A percentile compares a stretch with the other conserved stretches of the same genome.
Conservation (phyloP, 2,329 filamentous ascomycete species). For the Penicillium sp. region DNA sequence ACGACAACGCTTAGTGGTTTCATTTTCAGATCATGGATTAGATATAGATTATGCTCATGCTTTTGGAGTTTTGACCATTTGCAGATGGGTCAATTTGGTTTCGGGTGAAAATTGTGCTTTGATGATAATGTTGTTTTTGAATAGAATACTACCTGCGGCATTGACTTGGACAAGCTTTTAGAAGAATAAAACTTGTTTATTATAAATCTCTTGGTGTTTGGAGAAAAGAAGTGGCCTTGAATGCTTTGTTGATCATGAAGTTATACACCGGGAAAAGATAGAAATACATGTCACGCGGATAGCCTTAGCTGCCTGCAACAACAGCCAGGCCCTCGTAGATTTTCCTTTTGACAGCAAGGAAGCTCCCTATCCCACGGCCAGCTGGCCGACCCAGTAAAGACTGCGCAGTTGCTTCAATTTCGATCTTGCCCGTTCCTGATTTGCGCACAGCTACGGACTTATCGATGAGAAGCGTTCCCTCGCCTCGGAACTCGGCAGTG, state of each 20-base stretch:
- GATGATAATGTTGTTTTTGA: background rate
- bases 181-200: background rate
- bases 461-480: slow-evolving; percentile 88
- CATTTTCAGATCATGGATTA: background rate
- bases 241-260: slow-evolving; percentile 6
- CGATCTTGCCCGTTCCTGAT: slow-evolving; percentile 79
- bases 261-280: slow-evolving; percentile 10
- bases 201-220: background rate
- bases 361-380: slow-evolving; percentile 61
- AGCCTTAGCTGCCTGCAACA: slow-evolving; percentile 66
- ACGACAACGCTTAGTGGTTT: background rate
- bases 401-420: slow-evolving; percentile 74
- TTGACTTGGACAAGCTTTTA: no score
- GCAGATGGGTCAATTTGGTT: background rate
- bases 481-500: slow-evolving; percentile 86
- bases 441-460: slow-evolving; percentile 85
- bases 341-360: slow-evolving; percentile 82
- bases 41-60: background rate
- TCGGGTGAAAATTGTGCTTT: background rate
- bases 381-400: slow-evolving; percentile 44
- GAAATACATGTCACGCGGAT: slow-evolving; percentile 16
- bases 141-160: background rate
- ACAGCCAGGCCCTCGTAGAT: slow-evolving; percentile 94
- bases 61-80: background rate
- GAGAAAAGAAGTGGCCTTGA: background rate